A percentile compares a stretch with the other conserved stretches of the same genome.
phyloP scores from a whole-genome alignment of 306 rosid species.

The Glycine tomentella region DNA sequence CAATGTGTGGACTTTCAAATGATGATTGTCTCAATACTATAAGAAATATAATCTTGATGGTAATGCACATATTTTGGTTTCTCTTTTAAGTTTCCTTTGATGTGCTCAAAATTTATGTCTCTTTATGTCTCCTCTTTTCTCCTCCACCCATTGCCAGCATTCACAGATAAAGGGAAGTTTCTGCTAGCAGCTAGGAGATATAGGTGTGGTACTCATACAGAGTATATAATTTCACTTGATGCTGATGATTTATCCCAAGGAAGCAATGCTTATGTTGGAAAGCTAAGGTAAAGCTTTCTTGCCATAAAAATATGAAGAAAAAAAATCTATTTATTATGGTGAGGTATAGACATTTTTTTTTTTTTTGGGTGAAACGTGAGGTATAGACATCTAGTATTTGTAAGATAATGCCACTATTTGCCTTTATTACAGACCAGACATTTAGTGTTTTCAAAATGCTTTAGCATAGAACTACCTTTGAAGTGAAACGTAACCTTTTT shows the following conservation, averaged over 20 bases:
- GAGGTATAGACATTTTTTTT: not conserved
- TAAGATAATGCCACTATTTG: not conserved
- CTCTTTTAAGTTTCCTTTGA: conserved; percentile 31
- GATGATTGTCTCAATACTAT: conserved; percentile 1
- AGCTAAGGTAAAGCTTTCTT: conserved; percentile 72
- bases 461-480: not conserved
- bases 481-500: not conserved
- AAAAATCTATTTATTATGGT: not conserved
- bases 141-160: conserved; percentile 62
- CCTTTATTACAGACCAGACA: not conserved
- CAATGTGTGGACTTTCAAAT: conserved; percentile 13
- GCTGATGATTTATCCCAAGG: conserved; percentile 91
- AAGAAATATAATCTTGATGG: not conserved
- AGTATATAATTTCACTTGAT: conserved; percentile 92
- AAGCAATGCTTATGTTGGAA: conserved; percentile 97
- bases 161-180: conserved; percentile 90
- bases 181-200: conserved; percentile 93
- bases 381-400: not conserved
- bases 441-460: conserved; percentile 13
- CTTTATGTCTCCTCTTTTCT: not conserved
- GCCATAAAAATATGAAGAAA: not conserved
- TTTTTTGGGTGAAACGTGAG: not conserved
- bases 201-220: conserved; percentile 88
- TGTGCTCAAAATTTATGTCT: conserved; percentile 37
- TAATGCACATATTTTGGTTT: conserved; percentile 2